Conservation (phyloP, 306 rosid species). For the Vachellia collinsii region DNA sequence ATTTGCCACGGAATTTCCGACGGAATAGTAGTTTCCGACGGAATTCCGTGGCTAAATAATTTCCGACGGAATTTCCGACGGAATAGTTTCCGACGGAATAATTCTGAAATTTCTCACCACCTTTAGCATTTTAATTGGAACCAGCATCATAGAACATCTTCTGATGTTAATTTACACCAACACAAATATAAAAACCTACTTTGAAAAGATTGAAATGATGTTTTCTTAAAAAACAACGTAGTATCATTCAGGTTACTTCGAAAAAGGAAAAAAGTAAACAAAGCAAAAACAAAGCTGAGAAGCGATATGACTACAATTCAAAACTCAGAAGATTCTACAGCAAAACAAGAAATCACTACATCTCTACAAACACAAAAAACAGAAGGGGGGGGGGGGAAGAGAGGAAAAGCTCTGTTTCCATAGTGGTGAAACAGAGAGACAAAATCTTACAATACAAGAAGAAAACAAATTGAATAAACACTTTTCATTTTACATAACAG, state of each 20-base stretch:
- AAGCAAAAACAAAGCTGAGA: neutral
- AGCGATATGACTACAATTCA: neutral
- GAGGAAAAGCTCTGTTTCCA: neutral
- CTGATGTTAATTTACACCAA: neutral
- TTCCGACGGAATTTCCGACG: too few relatives aligned
- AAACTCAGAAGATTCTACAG: neutral
- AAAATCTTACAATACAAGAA: neutral
- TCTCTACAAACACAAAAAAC: neutral
- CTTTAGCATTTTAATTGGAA: too few relatives aligned
- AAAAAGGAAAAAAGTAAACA: neutral
- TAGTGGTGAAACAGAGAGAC: neutral
- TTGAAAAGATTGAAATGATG: neutral
- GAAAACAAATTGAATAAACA: neutral
- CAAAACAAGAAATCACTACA: neutral
- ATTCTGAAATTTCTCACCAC: too few relatives aligned
- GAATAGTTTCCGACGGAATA: too few relatives aligned
- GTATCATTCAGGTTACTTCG: neutral
- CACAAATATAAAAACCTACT: neutral
- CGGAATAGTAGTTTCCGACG: too few relatives aligned
- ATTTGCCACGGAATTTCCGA: too few relatives aligned
- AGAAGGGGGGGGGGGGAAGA: neutral
- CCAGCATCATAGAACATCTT: too few relatives aligned
- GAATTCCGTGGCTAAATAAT: too few relatives aligned
- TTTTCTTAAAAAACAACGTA: neutral
- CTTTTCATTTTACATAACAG: conserved; percentile 49